phyloP scores from a whole-genome alignment of 257 asterid genomes.

The Salvia rosmarinus region DNA sequence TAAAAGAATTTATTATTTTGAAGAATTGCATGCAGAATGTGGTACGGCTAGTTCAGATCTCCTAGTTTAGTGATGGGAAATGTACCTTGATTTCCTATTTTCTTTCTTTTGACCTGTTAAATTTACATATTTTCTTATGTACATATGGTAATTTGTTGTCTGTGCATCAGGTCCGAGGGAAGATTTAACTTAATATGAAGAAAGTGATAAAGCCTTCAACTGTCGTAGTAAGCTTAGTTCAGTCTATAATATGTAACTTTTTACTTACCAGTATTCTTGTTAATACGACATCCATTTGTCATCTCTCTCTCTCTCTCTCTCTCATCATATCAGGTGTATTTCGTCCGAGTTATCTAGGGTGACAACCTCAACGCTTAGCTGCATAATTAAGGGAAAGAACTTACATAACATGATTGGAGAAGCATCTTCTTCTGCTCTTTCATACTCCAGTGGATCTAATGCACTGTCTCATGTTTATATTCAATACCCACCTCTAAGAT shows the following conservation, averaged over 20 bases:
- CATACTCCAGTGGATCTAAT: constrained; percentile 71
- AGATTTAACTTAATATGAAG: constrained; percentile 46
- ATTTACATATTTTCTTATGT: constrained; percentile 14
- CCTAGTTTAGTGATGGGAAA: constrained; percentile 18
- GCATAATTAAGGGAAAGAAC: constrained; percentile 33
- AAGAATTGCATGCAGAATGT: constrained; percentile 80
- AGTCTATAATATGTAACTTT: constrained; percentile 14
- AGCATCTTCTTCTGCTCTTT: constrained; percentile 66
- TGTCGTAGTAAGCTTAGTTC: constrained; percentile 35
- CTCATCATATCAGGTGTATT: constrained; percentile 2
- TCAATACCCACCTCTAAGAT: constrained; percentile 80
- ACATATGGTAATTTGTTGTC: constrained; percentile 15
- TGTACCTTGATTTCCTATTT: constrained; percentile 4
- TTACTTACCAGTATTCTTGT: constrained; percentile 3
- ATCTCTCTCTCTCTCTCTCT: neutral
- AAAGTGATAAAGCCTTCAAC: constrained; percentile 29
- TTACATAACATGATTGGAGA: constrained; percentile 57
- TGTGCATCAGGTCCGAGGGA: constrained; percentile 63
- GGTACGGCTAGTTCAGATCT: constrained; percentile 49
- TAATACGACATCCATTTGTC: constrained; percentile 7
- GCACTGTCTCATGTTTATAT: constrained; percentile 83
- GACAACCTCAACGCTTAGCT: constrained; percentile 23
- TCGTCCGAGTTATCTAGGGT: constrained; percentile 24
- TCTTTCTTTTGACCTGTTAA: neutral
- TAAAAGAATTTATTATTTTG: constrained; percentile 71